These are phyloP conservation scores for Phaeosphaeria sp. DNA, from an alignment of 2,329 filamentous ascomycete genomes.

Conservation along the genomic window DNA sequence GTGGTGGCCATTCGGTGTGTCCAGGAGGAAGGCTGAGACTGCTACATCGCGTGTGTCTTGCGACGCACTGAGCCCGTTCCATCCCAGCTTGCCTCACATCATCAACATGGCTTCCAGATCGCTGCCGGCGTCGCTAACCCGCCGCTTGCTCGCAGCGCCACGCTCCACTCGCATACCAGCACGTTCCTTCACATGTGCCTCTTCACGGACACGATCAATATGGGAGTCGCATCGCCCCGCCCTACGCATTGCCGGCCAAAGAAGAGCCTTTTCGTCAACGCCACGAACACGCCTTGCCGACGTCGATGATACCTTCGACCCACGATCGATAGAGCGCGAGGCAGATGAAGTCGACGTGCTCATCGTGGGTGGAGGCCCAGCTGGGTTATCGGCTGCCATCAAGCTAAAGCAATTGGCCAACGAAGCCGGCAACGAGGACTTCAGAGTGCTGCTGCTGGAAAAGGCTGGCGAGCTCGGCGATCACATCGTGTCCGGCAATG, in stretches of 20 bases:
- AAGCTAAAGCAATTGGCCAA: constrained; percentile 94
- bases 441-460: constrained; percentile 88
- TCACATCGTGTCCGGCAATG: constrained; percentile 94
- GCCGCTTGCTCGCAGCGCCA: constrained; percentile 32
- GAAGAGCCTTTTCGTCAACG: constrained; percentile 45
- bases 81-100: constrained; percentile 6
- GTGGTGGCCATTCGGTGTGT: neutral
- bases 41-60: neutral
- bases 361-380: constrained; percentile 95
- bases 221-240: constrained; percentile 39
- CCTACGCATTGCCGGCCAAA: constrained; percentile 45
- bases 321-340: constrained; percentile 75
- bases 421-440: constrained; percentile 93
- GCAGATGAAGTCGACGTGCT: constrained; percentile 94
- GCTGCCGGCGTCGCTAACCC: constrained; percentile 33
- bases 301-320: constrained; percentile 52
- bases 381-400: constrained; percentile 91
- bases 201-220: constrained; percentile 19
- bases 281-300: constrained; percentile 41
- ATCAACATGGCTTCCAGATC: constrained; percentile 43
- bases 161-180: constrained; percentile 23
- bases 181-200: constrained; percentile 25
- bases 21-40: neutral
- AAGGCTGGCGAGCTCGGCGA: constrained; percentile 95
- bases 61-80: neutral